A percentile compares a stretch with the other conserved stretches of the same genome.
Conservation (phyloP, 352 stramenopile species). For the Phytophthora pinifolia region DNA sequence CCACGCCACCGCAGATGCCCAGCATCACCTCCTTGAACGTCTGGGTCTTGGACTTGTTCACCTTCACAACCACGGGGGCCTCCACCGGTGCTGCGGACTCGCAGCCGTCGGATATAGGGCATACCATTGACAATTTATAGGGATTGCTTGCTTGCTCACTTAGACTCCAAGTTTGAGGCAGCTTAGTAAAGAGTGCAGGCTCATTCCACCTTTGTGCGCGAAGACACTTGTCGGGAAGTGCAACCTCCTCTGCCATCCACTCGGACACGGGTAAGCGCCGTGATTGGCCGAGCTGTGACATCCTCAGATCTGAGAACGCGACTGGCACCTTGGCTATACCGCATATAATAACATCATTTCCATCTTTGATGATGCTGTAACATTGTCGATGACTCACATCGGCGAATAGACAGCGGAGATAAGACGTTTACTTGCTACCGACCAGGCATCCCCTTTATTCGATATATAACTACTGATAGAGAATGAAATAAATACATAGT, state of each 20-base stretch:
- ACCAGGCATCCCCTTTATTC: too few relatives aligned
- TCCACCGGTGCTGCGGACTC: constrained; percentile 4
- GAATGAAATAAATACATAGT: too few relatives aligned
- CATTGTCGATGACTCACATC: too few relatives aligned
- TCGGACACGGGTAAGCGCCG: not conserved
- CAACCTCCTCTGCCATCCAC: constrained; percentile 18
- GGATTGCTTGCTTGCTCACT: not conserved
- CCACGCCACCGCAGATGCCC: constrained; percentile 74
- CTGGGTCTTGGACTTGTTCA: constrained; percentile 17
- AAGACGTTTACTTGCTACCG: too few relatives aligned
- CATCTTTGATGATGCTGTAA: too few relatives aligned
- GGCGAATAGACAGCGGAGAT: too few relatives aligned
- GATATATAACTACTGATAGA: too few relatives aligned
- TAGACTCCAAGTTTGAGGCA: not conserved
- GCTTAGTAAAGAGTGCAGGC: constrained; percentile 1
- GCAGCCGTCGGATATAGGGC: not conserved
- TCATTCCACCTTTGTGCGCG: constrained; percentile 12
- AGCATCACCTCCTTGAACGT: constrained; percentile 50
- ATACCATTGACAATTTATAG: not conserved
- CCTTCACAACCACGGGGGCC: constrained; percentile 8
- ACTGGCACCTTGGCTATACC: too few relatives aligned
- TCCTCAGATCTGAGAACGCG: constrained; percentile 30
- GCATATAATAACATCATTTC: too few relatives aligned
- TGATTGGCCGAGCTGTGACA: not conserved
- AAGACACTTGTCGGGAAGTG: constrained; percentile 4